phyloP scores from a whole-genome alignment of 148 eudicot species.

The Nyssa sinensis region DNA sequence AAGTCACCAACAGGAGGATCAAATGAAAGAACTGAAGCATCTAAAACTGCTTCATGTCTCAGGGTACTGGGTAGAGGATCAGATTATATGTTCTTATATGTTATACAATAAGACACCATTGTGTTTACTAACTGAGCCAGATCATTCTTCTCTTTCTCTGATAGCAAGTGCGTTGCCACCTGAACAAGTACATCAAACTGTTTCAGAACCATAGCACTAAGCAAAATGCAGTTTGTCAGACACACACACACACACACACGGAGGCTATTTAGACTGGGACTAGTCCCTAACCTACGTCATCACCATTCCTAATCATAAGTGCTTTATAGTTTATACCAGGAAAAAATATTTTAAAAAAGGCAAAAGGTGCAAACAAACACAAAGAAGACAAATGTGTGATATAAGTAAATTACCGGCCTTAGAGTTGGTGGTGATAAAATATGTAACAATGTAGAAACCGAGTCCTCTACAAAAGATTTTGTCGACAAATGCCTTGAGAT shows the following conservation, averaged over 20 bases:
- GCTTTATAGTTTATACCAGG: no score
- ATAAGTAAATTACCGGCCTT: conserved; percentile 70
- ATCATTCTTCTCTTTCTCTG: conserved; percentile 68
- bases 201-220: not conserved
- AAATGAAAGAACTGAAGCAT: conserved; percentile 53
- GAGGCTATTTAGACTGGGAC: no score
- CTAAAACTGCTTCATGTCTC: conserved; percentile 42
- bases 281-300: no score
- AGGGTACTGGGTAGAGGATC: conserved; percentile 36
- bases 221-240: not conserved
- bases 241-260: no score
- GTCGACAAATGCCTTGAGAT: conserved; percentile 88
- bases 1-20: conserved; percentile 75
- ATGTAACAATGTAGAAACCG: conserved; percentile 70
- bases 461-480: conserved; percentile 68
- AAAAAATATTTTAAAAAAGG: no score
- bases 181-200: conserved; percentile 26
- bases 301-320: no score
- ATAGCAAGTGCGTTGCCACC: conserved; percentile 83
- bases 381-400: conserved; percentile 13
- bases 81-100: conserved; percentile 61
- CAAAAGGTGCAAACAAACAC: not conserved
- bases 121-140: conserved; percentile 62
- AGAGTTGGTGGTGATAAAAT: conserved; percentile 80
- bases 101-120: conserved; percentile 78